Conservation (phyloP, 2,329 filamentous ascomycete species). For the Aspergillus sp. region DNA sequence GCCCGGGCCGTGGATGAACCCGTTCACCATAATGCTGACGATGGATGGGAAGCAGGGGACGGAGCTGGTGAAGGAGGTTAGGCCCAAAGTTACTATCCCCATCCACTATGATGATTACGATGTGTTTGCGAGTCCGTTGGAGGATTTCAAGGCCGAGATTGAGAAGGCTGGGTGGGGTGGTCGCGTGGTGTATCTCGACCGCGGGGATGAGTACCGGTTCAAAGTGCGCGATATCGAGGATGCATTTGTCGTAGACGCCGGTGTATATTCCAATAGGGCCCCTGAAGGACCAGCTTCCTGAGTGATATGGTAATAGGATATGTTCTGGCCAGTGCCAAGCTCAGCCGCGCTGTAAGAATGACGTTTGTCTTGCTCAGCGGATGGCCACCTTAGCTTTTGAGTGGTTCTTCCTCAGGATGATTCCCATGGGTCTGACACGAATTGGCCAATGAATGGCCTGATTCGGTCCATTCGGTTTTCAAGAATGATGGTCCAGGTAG, state of each 20-base stretch:
- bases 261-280: too few relatives aligned
- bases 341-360: neutral
- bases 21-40: conserved; percentile 68
- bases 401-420: neutral
- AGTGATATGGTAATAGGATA: too few relatives aligned
- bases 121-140: conserved; percentile 59
- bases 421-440: neutral
- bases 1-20: conserved; percentile 57
- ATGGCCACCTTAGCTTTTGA: neutral
- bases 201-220: conserved; percentile 59
- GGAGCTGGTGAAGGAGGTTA: conserved; percentile 59
- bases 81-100: conserved; percentile 63
- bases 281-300: too few relatives aligned
- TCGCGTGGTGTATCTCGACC: conserved; percentile 61
- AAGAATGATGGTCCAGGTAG: too few relatives aligned
- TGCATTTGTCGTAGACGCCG: too few relatives aligned
- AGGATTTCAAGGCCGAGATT: conserved; percentile 60
- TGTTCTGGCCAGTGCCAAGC: neutral
- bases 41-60: conserved; percentile 67
- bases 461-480: too few relatives aligned
- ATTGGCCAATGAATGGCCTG: neutral
- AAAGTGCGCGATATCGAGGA: conserved; percentile 33
- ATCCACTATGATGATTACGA: conserved; percentile 67
- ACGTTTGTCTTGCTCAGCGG: neutral
- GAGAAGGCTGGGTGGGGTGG: conserved; percentile 51